phyloP scores from a whole-genome alignment of 1,284 basidiomycete genomes.

The Xerocomus amazonicus region DNA sequence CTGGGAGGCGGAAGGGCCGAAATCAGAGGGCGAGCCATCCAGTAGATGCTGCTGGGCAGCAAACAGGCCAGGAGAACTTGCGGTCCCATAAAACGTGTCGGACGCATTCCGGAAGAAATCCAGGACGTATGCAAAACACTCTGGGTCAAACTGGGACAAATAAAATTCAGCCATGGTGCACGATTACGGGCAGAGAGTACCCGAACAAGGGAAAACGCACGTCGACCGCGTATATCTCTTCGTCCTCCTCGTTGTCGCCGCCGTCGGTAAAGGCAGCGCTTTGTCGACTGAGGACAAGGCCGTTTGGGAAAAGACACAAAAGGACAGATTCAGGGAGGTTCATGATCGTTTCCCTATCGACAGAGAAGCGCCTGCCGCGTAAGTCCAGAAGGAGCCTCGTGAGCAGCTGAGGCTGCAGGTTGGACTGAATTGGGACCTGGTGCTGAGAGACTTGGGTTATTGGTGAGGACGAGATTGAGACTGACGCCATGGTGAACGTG shows the following conservation, averaged over 20 bases:
- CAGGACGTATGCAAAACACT: conserved; percentile 92
- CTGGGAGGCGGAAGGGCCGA: conserved; percentile 62
- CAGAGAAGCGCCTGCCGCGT: conserved; percentile 86
- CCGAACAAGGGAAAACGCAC: conserved; percentile 51
- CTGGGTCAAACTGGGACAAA: conserved; percentile 83
- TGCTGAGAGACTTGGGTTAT: conserved; percentile 83
- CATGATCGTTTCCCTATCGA: conserved; percentile 98
- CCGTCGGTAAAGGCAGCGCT: conserved; percentile 70
- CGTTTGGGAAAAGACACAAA: conserved; percentile 96
- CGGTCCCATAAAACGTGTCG: conserved; percentile 89
- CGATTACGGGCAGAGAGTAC: not conserved
- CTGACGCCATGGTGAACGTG: conserved; percentile 42
- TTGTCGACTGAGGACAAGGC: conserved; percentile 89
- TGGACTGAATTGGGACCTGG: conserved; percentile 59
- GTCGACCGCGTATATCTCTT: conserved; percentile 94
- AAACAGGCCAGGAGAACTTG: conserved; percentile 69
- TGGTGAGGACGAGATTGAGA: conserved; percentile 62
- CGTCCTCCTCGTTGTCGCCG: conserved; percentile 81
- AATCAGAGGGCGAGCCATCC: conserved; percentile 60
- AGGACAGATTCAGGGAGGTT: conserved; percentile 96
- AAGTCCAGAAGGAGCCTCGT: conserved; percentile 89
- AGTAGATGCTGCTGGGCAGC: conserved; percentile 77
- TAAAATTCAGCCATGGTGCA: conserved; percentile 9
- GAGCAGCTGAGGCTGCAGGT: conserved; percentile 78
- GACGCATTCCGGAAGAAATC: conserved; percentile 88